Base-by-base conservation (phyloP, 176 grass and related monocot species). In the Zea luxurians region DNA sequence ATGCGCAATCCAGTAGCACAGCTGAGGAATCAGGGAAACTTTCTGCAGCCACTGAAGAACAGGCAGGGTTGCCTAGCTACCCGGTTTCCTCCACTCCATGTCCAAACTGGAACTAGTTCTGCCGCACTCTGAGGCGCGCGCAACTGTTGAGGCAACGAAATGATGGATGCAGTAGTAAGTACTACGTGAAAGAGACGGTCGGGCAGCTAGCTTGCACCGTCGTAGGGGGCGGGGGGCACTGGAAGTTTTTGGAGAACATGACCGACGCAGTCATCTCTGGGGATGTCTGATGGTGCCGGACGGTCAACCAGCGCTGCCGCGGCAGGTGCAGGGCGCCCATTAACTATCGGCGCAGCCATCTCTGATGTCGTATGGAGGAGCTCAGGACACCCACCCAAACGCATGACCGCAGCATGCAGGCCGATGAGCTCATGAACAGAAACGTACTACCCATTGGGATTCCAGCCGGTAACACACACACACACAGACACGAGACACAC, bases 351-450 rank as follows among this genome's bases (percentile, higher is more conserved):
- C 0, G 49, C 47, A 78, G 60, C 67, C 52, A 64, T 78, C 45
- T 84, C 68, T 82, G 43, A 70, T 75, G 37, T n/a, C 58, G 61
- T 63, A 76, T 66, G 65, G 49, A 48, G 73, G 72, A 35, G 66
- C 48, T 59, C 80, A 63, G 81, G 83, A 35, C 47, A 68, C 47
- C 21, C 66, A 58, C 66, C 0, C 27, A 27, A 27, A 27, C 27
- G 58, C 78, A 72, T 82, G 59, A 82, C 36, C 50, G 66, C 34
- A 38, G 57, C 35, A 74, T 78, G 87, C 66, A 74, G 57, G 55
- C 46, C 52, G 70, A 70, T 76, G 64, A 90, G 76, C 48, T 83
- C 77, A 83, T 90, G 71, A 87, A 83, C 76, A 90, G 84, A 68
- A 41, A 71, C 66, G 4, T 83, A 49, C 64, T 27, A 27, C 27